Evolutionary conservation across 2,329 filamentous ascomycete species (phyloP), one percentile per base, ranked within the genome.

Genomic region (Cryphonectria carpinicola): DNA sequence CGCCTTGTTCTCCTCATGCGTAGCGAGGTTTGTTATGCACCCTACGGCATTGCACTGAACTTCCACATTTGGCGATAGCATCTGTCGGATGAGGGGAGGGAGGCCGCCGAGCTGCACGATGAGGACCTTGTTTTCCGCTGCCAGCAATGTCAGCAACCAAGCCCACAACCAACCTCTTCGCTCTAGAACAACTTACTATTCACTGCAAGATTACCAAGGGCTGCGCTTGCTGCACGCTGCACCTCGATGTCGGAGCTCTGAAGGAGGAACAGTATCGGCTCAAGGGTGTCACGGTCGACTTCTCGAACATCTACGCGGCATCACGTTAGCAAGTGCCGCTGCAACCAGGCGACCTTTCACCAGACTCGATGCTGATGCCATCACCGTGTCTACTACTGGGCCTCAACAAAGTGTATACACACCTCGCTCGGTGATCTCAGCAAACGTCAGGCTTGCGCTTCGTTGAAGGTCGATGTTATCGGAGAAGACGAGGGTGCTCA

Each of bases 31-130:
- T 62, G 96, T 99, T 81, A 99, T 99, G 84, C 96, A 99, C 66
- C 96, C 96, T 72, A 99, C 96, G 60, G 96, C 96, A 81, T 99
- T 99, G 86, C 96, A 99, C 82, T 99, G 96, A 37, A 99, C 96
- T 81, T 99, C 96, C 76, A 99, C 96, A 77, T 99, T 99, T 63
- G 92, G 89, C 70, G 95, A 98, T 83, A 97, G 94, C 96, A 99
- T 99, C 83, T 99, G 96, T 75, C 93, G 92, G 82, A 98, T 99
- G 72, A 99, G 87, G 67, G 96, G 95, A 67, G 90, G 90, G 72
- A 99, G 88, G 37, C 96, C 96, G 71, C 95, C 95, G 22, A 99
- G 89, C 74, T 94, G 89, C 73, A 99, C 96, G 77, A 99, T 99
- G 75, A 95, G 86, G 73, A 98, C 94, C 82, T 99, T 99, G 87